phyloP scores from a whole-genome alignment of 805 yeast genomes.

The Spathaspora sp. region DNA sequence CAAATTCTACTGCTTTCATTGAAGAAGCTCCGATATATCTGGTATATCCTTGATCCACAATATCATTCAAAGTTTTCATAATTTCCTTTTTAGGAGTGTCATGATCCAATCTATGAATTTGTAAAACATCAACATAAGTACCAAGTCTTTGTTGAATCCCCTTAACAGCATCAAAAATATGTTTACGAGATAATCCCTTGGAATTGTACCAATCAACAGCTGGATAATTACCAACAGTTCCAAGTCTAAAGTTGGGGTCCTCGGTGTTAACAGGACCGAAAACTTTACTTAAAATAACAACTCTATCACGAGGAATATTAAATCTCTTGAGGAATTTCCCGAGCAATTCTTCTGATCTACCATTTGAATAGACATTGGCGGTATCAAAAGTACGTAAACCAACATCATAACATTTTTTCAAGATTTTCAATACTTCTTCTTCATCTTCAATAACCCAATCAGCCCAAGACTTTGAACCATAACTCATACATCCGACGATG shows the following conservation, averaged over 20 bases:
- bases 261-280: constrained; percentile 10
- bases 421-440: constrained; percentile 19
- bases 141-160: constrained; percentile 45
- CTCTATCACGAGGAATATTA: constrained; percentile 16
- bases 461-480: constrained; percentile 42
- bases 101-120: constrained; percentile 54
- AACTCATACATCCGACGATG: constrained; percentile 55
- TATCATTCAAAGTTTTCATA: constrained; percentile 54
- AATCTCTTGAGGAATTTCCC: constrained; percentile 19
- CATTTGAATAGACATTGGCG: constrained; percentile 19
- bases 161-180: constrained; percentile 42
- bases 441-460: constrained; percentile 25
- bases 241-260: constrained; percentile 7
- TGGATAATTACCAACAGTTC: constrained; percentile 2
- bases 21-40: constrained; percentile 63
- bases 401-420: constrained; percentile 22
- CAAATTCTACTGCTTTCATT: constrained; percentile 55
- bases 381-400: constrained; percentile 24
- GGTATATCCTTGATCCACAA: constrained; percentile 42
- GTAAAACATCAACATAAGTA: constrained; percentile 51
- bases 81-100: constrained; percentile 48
- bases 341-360: constrained; percentile 15
- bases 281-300: constrained; percentile 17
- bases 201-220: constrained; percentile 21
- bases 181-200: constrained; percentile 40